Base-by-base conservation (phyloP, 352 stramenopile species). In the Phytophthora nicotianae region DNA sequence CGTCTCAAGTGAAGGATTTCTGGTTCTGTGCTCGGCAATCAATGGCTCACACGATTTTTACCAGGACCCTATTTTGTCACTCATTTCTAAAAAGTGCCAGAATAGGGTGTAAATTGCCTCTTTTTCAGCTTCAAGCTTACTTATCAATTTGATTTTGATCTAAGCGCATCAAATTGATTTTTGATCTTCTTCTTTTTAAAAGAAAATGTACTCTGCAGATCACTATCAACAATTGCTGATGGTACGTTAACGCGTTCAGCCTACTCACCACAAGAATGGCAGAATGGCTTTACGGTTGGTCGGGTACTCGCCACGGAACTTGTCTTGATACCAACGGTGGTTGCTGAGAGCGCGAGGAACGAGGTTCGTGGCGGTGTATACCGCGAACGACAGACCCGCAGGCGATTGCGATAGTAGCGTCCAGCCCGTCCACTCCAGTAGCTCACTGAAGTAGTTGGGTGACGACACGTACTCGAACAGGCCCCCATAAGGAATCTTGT, bases 351-450 rank as follows among this genome's bases (percentile, higher is more conserved):
- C 76, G 13, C 76, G 65, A 16, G 74, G 76, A 17, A 83, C 68
- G 24, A 86, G 72, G 50, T 86, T 86, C 24, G 72, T 74, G 20
- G 70, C 68, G 40, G 72, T 73, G 66, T 86, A 83, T 29, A 83
- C 61, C n/a, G 56, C 70, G 38, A 86, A 83, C 5, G 72, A 83
- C 27, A 69, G 64, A 21, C 74, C 77, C 5, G 79, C 76, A 3
- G 77, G 77, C 26, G 83, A 91, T 68, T 74, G 68, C 27, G 78
- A 75, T 48, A 90, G 46, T 42, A 93, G 21, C 16, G 68, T 76
- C 80, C 82, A 93, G 53, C 83, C 83, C 9, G 54, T 66, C 83
- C 83, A 93, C 57, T 93, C 81, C 47, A 93, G 58, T n/a, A 90
- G 70, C 48, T 93, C 83, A 10, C 79, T 81, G 27, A 93, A 70